phyloP scores from a whole-genome alignment of 2,329 filamentous ascomycete species.

The Colletotrichum camelliae region DNA sequence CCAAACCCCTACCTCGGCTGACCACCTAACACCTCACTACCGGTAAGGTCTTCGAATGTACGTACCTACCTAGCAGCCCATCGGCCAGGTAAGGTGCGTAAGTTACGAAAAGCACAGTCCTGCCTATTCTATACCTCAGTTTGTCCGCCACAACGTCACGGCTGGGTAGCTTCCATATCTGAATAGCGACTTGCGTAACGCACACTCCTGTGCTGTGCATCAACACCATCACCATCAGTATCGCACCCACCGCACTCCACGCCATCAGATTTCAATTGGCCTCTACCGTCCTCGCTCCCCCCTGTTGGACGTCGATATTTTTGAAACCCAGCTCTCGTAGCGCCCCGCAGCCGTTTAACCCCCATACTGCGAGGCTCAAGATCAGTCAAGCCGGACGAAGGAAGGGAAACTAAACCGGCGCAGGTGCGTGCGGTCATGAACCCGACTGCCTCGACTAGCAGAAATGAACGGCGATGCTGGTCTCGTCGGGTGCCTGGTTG shows the following conservation, averaged over 20 bases:
- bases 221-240: not conserved
- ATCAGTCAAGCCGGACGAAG: not conserved
- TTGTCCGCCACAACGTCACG: not conserved
- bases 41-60: not conserved
- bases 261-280: not conserved
- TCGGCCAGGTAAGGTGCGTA: not conserved
- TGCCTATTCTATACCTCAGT: not conserved
- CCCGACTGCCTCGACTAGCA: slow-evolving; percentile 1
- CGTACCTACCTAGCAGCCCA: not conserved
- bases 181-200: not conserved
- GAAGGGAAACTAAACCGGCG: not conserved
- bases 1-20: not conserved
- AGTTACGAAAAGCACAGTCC: not conserved
- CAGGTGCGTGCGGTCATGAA: slow-evolving; percentile 14
- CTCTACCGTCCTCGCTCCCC: not conserved
- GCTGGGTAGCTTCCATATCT: not conserved
- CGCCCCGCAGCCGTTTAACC: not conserved
- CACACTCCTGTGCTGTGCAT: not conserved
- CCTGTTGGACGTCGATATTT: not conserved
- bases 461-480: slow-evolving; percentile 64
- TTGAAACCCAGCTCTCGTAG: not conserved
- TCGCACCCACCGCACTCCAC: not conserved
- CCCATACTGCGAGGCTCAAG: not conserved
- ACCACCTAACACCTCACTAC: not conserved
- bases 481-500: slow-evolving; percentile 66